Percentiles rank a stretch among this genome's conserved stretches.
Evolutionary conservation across 148 eudicot genomes (phyloP).

Genomic region (Suaeda aralocaspica): DNA sequence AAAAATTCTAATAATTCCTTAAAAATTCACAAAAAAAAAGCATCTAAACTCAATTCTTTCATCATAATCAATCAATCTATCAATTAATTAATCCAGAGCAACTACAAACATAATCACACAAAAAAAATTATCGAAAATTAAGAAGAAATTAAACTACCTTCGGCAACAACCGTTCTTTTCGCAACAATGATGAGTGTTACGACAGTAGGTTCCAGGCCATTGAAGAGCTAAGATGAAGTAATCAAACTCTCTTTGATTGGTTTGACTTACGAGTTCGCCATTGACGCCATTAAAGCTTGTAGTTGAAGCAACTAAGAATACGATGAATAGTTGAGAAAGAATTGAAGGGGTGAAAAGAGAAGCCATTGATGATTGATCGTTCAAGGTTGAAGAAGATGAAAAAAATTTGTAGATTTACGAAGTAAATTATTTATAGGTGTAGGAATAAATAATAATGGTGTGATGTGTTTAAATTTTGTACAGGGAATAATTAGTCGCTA

Average conservation of each 20-base stretch:
- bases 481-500: too few relatives aligned
- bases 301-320: slow-evolving; percentile 1
- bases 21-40: too few relatives aligned
- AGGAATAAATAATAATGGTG: too few relatives aligned
- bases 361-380: slow-evolving; percentile 24
- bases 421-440: neutral
- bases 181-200: slow-evolving; percentile 53
- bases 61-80: neutral
- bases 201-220: slow-evolving; percentile 87
- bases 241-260: slow-evolving; percentile 71
- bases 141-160: slow-evolving; percentile 30
- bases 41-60: too few relatives aligned
- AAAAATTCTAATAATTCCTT: too few relatives aligned
- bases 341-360: slow-evolving; percentile 21
- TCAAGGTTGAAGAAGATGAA: neutral
- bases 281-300: slow-evolving; percentile 15
- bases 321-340: slow-evolving; percentile 21
- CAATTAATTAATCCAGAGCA: neutral
- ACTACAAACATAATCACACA: neutral
- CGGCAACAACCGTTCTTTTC: slow-evolving; percentile 71
- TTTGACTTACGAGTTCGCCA: neutral
- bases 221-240: slow-evolving; percentile 70
- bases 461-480: too few relatives aligned
- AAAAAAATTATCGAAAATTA: neutral
- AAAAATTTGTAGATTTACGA: neutral